Evolutionary conservation across 2,329 filamentous ascomycete genomes (phyloP), one percentile per base, ranked within the genome.

Genomic region (Pyricularia grisea): DNA sequence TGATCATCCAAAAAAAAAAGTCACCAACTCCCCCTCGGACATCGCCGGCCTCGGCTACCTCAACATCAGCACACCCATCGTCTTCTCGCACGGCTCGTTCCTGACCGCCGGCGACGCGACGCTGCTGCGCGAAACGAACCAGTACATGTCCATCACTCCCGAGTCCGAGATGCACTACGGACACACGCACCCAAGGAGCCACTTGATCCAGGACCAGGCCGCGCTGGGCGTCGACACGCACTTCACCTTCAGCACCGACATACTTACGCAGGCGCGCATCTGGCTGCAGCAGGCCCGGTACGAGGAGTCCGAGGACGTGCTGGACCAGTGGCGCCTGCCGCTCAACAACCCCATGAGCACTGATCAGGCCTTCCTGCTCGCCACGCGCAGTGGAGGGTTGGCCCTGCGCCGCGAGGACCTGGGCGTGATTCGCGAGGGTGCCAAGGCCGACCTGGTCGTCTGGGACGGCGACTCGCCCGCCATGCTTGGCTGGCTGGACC

Each of bases 141-240:
- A 87, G 67, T 83, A 83, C 75, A 75, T 88, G 61, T 85, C 84
- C 67, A 85, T 85, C 70, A 88, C 86, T 0, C 84, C 85, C 1
- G 87, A 88, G 72, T 85, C 83, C 0, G 86, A 88, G 72, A 82
- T 86, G 79, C 84, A 87, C 73, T 87, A 83, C 74, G 85, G 86
- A n/a, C 84, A 86, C 72, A 78, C 76, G 0, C 83, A 87, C 69
- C 78, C 79, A 1, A 73, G 75, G 55, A 79, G 77, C 23, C 78
- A 82, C 68, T 73, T 78, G 10, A 77, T 83, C 31, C 79, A 80
- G 31, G 85, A 88, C 72, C 84, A 87, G 71, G 80, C 80, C 0
- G 75, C 83, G 1, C 78, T 88, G 0, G 85, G 85, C 2, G 77
- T 87, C 11, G 85, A 88, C 72, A 87, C 83, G 0, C 82, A 85